These are phyloP conservation scores for Boletus tomentosulus DNA, from an alignment of 768 basidiomycete genomes.

Conservation along the genomic window DNA sequence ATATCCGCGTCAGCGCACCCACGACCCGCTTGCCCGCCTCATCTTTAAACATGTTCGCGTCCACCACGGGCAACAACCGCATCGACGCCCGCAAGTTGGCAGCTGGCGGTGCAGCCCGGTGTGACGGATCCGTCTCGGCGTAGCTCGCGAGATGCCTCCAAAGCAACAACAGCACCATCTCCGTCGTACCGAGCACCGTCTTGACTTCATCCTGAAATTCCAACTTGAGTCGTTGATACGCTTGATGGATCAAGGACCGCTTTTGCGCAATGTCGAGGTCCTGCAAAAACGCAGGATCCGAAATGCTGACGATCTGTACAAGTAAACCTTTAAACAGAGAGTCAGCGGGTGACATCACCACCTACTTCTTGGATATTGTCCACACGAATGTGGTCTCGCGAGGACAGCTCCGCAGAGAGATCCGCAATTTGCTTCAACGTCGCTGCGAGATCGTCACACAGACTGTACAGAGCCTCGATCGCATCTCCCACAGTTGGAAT, in stretches of 20 bases:
- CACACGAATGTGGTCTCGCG: slow-evolving; percentile 65
- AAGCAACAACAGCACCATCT: slow-evolving; percentile 74
- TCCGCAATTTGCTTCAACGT: slow-evolving; percentile 64
- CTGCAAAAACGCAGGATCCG: slow-evolving; percentile 54
- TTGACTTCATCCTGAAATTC: slow-evolving; percentile 46
- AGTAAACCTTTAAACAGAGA: not conserved
- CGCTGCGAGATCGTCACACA: slow-evolving; percentile 57
- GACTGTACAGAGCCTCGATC: slow-evolving; percentile 58
- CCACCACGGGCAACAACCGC: slow-evolving; percentile 54
- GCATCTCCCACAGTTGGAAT: slow-evolving; percentile 75
- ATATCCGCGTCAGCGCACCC: slow-evolving; percentile 52
- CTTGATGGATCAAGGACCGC: slow-evolving; percentile 58
- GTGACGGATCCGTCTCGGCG: slow-evolving; percentile 31
- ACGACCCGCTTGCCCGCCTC: slow-evolving; percentile 55
- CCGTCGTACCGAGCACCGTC: slow-evolving; percentile 62
- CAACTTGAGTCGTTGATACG: slow-evolving; percentile 46
- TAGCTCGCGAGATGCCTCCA: slow-evolving; percentile 80
- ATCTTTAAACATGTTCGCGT: slow-evolving; percentile 52
- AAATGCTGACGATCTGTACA: slow-evolving; percentile 44
- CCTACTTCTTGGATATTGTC: slow-evolving; percentile 72
- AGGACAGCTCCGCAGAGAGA: slow-evolving; percentile 64
- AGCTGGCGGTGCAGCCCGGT: slow-evolving; percentile 4
- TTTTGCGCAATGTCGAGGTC: slow-evolving; percentile 69
- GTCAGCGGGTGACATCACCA: not conserved
- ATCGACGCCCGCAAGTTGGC: slow-evolving; percentile 43